Conservation (phyloP, 805 yeast species). For the Teunomyces kruisii region DNA sequence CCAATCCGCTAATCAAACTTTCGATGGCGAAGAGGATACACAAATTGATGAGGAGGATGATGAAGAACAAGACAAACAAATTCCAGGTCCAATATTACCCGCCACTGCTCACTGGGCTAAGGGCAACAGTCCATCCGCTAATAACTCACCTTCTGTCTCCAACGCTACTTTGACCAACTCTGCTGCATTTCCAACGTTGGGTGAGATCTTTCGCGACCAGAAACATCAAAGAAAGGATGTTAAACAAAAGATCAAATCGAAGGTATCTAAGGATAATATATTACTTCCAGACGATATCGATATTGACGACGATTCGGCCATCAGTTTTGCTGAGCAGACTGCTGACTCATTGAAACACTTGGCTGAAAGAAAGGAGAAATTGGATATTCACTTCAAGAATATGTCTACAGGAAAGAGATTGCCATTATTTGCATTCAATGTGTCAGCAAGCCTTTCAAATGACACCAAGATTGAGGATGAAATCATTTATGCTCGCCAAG, state of each 20-base stretch:
- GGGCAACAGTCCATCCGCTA: constrained; percentile 22
- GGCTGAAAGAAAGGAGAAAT: constrained; percentile 36
- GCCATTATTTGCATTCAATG: constrained; percentile 53
- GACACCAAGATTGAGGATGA: constrained; percentile 38
- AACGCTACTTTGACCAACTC: constrained; percentile 43
- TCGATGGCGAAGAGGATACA: constrained; percentile 10
- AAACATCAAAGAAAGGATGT: constrained; percentile 29
- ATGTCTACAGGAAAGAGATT: constrained; percentile 26
- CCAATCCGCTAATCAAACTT: constrained; percentile 8
- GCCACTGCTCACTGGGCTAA: constrained; percentile 69
- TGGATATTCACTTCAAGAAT: constrained; percentile 39
- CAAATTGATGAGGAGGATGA: constrained; percentile 3
- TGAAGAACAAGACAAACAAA: background rate
- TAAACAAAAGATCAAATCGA: constrained; percentile 26
- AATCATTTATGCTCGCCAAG: constrained; percentile 34
- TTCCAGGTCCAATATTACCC: constrained; percentile 53
- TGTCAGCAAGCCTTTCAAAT: constrained; percentile 21
- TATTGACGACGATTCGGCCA: constrained; percentile 46
- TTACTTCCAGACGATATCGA: constrained; percentile 49
- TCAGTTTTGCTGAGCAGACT: constrained; percentile 48
- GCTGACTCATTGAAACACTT: constrained; percentile 40
- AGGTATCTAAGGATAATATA: constrained; percentile 30
- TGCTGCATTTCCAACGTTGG: constrained; percentile 61
- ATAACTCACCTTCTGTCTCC: constrained; percentile 38
- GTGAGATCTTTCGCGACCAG: constrained; percentile 43